phyloP scores from a whole-genome alignment of 768 basidiomycete genomes.

The Agrocybe pediades region DNA sequence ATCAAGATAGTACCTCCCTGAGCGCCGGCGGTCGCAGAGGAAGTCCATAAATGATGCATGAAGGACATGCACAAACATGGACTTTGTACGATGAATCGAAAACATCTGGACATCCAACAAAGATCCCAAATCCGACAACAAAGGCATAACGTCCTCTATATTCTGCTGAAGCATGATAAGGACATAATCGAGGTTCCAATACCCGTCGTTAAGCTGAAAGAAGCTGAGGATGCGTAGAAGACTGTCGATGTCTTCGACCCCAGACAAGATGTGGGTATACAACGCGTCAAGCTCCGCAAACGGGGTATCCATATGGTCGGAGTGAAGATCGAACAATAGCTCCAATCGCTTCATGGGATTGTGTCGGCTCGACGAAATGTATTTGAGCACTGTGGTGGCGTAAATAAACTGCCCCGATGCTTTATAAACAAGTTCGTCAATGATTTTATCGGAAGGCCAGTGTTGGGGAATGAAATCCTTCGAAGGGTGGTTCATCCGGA shows the following conservation, averaged over 20 bases:
- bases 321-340: background rate
- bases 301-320: background rate
- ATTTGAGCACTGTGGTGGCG: constrained; percentile 8
- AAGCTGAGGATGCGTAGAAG: background rate
- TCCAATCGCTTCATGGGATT: constrained; percentile 4
- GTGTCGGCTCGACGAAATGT: background rate
- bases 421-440: constrained; percentile 4
- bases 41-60: background rate
- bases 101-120: background rate
- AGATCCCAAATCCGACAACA: background rate
- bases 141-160: background rate
- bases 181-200: background rate
- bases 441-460: constrained; percentile 5
- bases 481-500: background rate
- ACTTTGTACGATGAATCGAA: no score
- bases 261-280: constrained; percentile 7
- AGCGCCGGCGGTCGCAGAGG: background rate
- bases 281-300: constrained; percentile 11
- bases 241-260: background rate
- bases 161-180: background rate
- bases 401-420: constrained; percentile 14
- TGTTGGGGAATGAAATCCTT: background rate
- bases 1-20: background rate
- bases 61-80: background rate
- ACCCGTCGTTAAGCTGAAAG: background rate